Percentiles rank a stretch among this genome's conserved stretches.
phyloP scores from a whole-genome alignment of 495 filamentous ascomycete genomes.

The Penicillium chermesinum region DNA sequence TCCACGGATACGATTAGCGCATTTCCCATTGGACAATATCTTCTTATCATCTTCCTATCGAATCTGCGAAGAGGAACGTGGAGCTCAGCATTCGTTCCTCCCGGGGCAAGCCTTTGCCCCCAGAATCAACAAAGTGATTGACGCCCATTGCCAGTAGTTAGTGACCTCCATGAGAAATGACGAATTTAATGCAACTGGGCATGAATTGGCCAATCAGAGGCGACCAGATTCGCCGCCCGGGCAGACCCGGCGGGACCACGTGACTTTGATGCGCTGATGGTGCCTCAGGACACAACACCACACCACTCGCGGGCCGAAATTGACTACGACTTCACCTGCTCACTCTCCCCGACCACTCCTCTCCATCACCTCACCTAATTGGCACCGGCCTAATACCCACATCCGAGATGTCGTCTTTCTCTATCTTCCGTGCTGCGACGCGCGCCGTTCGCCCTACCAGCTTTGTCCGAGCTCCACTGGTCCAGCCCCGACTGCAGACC shows the following conservation, averaged over 20 bases:
- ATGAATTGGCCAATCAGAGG: constrained; percentile 25
- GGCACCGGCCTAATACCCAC: constrained; percentile 23
- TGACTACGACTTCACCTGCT: constrained; percentile 33
- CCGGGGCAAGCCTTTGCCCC: too few relatives aligned
- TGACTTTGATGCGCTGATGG: constrained; percentile 13
- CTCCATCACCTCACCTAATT: constrained; percentile 33
- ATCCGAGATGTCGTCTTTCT: constrained; percentile 59
- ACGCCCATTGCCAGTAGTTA: too few relatives aligned
- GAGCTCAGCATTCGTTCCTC: too few relatives aligned
- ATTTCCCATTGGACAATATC: background rate
- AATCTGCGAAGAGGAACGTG: too few relatives aligned
- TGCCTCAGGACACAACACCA: constrained; percentile 35
- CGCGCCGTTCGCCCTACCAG: constrained; percentile 59
- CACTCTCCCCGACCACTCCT: constrained; percentile 27
- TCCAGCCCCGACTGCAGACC: constrained; percentile 53
- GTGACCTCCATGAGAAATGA: too few relatives aligned
- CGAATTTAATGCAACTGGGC: background rate
- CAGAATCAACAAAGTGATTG: too few relatives aligned
- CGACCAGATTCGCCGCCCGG: constrained; percentile 10
- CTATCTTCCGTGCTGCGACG: constrained; percentile 64
- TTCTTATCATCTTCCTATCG: background rate
- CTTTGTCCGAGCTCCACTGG: constrained; percentile 54
- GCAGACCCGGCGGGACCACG: constrained; percentile 12
- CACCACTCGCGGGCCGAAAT: constrained; percentile 41
- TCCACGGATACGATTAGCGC: background rate